Base-by-base conservation (phyloP, 2,329 filamentous ascomycete genomes). In the Knufia fluminis region DNA sequence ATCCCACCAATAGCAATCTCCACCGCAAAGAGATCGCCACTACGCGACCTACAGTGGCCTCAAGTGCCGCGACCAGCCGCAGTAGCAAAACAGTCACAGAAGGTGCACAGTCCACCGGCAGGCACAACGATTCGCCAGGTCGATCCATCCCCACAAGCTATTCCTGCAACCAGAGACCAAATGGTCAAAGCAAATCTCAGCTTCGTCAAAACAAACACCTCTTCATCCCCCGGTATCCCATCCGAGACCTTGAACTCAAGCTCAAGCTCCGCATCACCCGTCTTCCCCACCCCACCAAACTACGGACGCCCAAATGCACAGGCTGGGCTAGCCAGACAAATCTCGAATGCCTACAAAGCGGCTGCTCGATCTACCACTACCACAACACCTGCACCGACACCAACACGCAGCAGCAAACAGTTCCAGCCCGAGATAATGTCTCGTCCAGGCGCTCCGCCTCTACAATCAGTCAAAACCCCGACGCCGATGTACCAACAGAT, bases 31-130 rank as follows among this genome's bases (percentile, higher is more conserved):
- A 38, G 35, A 40, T n/a, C 19, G 2, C 45, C 45, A 20, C 35
- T 48, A 10, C 45, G 45, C 3, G 45, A 40, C 36, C 17, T 48
- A 19, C 45, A 48, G 40, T 48, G 45, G 45, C 45, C 45, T 26
- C 45, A 48, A 40, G 17, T 48, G 16, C 45, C 45, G 12, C 45
- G 45, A 2, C 28, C 45, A 22, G 33, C 45, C 8, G 45, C 45
- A 26, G 10, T 39, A 9, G n/a, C 23, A 20, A 40, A 48, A 24
- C 45, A 48, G 20, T 31, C 45, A 14, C 19, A 28, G 10, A 38
- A 39, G 33, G 17, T 20, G 16, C 45, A 38, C 12, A 39, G 20
- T 39, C 45, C 45, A 10, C 45, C 33, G 19, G 45, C 45, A 7
- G 45, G 17, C n/a, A 39, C 40, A 35, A 31, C 45, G n/a, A 39